phyloP scores from a whole-genome alignment of 2,329 filamentous ascomycete species.

The Hypoxylon sp. region DNA sequence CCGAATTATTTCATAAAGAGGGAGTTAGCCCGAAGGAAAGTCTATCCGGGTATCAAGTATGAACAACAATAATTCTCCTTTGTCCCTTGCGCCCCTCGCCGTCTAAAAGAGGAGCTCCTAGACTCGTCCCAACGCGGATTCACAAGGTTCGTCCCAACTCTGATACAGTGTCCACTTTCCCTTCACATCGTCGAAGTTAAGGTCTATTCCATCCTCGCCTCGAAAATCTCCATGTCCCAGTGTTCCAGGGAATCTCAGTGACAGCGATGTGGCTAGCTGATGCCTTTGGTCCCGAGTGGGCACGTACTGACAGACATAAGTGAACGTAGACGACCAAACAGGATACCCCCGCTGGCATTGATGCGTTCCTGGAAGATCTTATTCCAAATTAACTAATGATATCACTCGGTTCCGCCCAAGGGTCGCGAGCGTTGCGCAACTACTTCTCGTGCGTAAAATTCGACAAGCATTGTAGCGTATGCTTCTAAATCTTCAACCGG shows the following conservation, averaged over 20 bases:
- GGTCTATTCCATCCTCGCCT: constrained; percentile 42
- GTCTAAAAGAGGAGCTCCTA: constrained; percentile 1
- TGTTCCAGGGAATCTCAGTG: constrained; percentile 4
- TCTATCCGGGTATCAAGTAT: constrained; percentile 59
- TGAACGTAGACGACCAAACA: constrained; percentile 14
- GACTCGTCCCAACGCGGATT: constrained; percentile 26
- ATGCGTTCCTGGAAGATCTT: constrained; percentile 10
- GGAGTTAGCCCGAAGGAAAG: constrained; percentile 50
- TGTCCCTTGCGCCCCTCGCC: constrained; percentile 2
- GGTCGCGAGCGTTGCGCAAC: constrained; percentile 62
- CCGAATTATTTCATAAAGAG: constrained; percentile 38
- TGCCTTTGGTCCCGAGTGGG: constrained; percentile 12
- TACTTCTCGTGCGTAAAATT: constrained; percentile 95
- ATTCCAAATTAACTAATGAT: constrained; percentile 10
- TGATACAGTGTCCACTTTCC: constrained; percentile 39
- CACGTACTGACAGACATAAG: constrained; percentile 22
- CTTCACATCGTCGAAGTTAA: constrained; percentile 42
- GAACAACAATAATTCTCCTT: constrained; percentile 41
- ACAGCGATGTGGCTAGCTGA: constrained; percentile 14
- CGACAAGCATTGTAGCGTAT: constrained; percentile 98
- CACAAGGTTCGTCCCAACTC: constrained; percentile 32
- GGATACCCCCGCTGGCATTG: constrained; percentile 1
- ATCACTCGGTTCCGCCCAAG: constrained; percentile 36
- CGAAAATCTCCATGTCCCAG: constrained; percentile 20
- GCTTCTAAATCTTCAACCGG: constrained; percentile 96